Evolutionary conservation across 768 basidiomycete species (phyloP), one percentile per base, ranked within the genome.

Genomic region (Gelatoporia subvermispora): DNA sequence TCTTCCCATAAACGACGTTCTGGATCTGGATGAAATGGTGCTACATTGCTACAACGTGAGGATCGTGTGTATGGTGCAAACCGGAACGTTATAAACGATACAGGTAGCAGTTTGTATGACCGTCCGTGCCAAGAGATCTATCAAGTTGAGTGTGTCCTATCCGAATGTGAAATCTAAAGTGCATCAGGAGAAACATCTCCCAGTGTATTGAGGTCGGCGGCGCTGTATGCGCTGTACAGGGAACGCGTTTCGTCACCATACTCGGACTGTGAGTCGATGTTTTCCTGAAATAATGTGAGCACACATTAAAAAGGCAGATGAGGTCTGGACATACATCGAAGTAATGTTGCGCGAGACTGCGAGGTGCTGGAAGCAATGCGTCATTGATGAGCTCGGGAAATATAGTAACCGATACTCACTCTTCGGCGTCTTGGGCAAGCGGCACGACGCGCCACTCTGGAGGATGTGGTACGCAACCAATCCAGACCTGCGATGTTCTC

Each of bases 381-480:
- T 52, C 47, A 51, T 41, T 36, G 22, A 3, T n/a, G 5, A 35
- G 42, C 15, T 5, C 23, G 24, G 5, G 21, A 21, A 20, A 3
- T 37, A 39, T 22, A 4, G 23, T 9, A 23, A 25, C 35, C 48
- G 51, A 17, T 9, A 73, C 88, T 63, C 64, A 90, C 93, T 97
- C 56, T 86, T 82, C 4, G 96, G 96, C 4, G 96, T 98, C 68
- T 87, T 89, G 0, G 95, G 95, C 47, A 98, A 70, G 38, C 96
- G 82, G 58, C 93, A 97, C 49, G 73, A 88, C 23, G 84, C 79
- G 10, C 93, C 94, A 52, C 86, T 92, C 66, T 95, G 93, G 58
- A 94, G 69, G 56, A 97, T 93, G 58, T 91, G 87, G 63, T 85
- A 93, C 15, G 90, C 89, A 43, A 95, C 91, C 17, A 94, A 72